Percentiles rank a stretch among this genome's conserved stretches.
These are phyloP conservation scores for Trypanosoma congolense DNA, from an alignment of 208 protist species.

Conservation along the genomic window DNA sequence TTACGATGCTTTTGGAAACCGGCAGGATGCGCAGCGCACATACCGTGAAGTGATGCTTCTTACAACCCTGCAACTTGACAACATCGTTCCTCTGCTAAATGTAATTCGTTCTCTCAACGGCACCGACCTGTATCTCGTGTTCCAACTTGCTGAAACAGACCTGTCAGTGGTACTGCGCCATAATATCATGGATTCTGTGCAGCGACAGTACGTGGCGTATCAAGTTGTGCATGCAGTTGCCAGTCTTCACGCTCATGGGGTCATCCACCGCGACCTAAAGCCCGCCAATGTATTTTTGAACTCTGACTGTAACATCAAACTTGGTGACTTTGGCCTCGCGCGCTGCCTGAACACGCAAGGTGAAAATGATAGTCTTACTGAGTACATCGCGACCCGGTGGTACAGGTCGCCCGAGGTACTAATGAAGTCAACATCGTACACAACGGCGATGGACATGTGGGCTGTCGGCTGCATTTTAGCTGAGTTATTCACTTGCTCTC, in stretches of 20 bases:
- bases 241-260: constrained; percentile 85
- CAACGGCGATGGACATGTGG: constrained; percentile 98
- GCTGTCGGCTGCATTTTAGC: constrained; percentile 96
- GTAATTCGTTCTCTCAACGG: constrained; percentile 96
- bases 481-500: constrained; percentile 91
- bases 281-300: constrained; percentile 91
- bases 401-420: constrained; percentile 98
- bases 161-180: constrained; percentile 92
- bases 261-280: constrained; percentile 94
- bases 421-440: constrained; percentile 92
- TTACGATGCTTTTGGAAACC: constrained; percentile 94
- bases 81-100: constrained; percentile 92
- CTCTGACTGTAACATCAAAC: constrained; percentile 90
- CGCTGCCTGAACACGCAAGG: constrained; percentile 55
- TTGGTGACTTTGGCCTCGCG: constrained; percentile 98
- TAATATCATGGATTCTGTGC: constrained; percentile 92
- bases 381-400: constrained; percentile 96
- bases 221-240: constrained; percentile 93
- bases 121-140: constrained; percentile 96
- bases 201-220: constrained; percentile 94
- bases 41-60: constrained; percentile 97
- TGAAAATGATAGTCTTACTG: constrained; percentile 75
- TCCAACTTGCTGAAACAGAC: constrained; percentile 95
- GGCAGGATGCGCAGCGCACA: constrained; percentile 91
- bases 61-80: constrained; percentile 79